Evolutionary conservation across 2,329 filamentous ascomycete species (phyloP), one percentile per base, ranked within the genome.

Genomic region (Stachybotrys echinatus): DNA sequence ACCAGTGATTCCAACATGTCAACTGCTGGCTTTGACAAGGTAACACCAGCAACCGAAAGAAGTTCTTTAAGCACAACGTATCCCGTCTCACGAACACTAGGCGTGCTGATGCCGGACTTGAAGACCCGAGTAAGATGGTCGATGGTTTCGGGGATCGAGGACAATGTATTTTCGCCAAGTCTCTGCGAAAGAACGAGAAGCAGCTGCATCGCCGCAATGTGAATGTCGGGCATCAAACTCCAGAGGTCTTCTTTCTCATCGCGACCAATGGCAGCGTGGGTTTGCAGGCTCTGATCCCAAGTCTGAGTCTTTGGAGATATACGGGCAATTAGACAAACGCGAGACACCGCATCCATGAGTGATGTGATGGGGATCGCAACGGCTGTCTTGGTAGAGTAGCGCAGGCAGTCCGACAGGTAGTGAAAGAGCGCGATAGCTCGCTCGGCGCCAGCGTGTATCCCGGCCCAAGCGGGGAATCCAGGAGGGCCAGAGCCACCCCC

Each of bases 231-330:
- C 12, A 96, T 75, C 18, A 81, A 74, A 44, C 79, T 72, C 81
- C 88, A 92, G 4, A 96, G 75, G 42, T 85, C 81, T 48, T 95
- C 89, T 53, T 86, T 85, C 67, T 96, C 92, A 46, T 95, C 88
- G 53, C 87, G 81, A 27, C 84, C 79, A 54, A 94, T 81, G 54
- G 89, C 85, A 7, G 84, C 75, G 58, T 91, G 92, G 52, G 84
- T 74, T 52, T 85, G 80, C n/a, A 82, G 68, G 2, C 72, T 74
- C 55, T 74, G 74, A 52, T 77, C 72, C 56, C 71, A 71, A 19
- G 65, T 67, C 52, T 74, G 75, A 52, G 65, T 71, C 62, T 61
- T 75, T 57, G 59, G 75, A 50, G 56, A 80, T 65, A 66, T 81
- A 55, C 64, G 78, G 65, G 75, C 73, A 42, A 95, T 76, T 18